These are phyloP conservation scores for Hortiboletus campestris DNA, from an alignment of 768 basidiomycete species.

Conservation along the genomic window DNA sequence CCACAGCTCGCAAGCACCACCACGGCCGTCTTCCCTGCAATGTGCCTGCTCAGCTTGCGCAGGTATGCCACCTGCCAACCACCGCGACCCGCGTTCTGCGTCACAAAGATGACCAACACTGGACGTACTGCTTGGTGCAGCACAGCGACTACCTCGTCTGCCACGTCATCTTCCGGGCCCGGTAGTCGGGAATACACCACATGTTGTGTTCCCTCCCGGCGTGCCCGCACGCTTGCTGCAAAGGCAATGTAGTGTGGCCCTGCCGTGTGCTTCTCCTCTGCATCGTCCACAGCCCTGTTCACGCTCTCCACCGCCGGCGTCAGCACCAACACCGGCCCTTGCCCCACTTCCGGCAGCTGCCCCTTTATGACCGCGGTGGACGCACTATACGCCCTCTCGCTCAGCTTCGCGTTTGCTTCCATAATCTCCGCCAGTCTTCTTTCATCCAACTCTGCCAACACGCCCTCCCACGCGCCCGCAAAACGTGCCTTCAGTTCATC, in stretches of 20 bases:
- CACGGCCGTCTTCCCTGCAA: slow-evolving; percentile 30
- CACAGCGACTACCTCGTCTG: slow-evolving; percentile 2
- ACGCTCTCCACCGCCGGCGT: slow-evolving; percentile 58
- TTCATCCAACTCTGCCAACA: slow-evolving; percentile 30
- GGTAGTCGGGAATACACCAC: slow-evolving; percentile 41
- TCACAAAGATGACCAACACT: slow-evolving; percentile 44
- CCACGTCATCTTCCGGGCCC: slow-evolving; percentile 1
- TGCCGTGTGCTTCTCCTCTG: slow-evolving; percentile 41
- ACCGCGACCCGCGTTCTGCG: slow-evolving; percentile 53
- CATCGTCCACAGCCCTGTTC: slow-evolving; percentile 62
- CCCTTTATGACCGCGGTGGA: slow-evolving; percentile 50
- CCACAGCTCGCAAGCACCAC: slow-evolving; percentile 59
- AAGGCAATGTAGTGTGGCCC: slow-evolving; percentile 55
- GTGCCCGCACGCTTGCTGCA: slow-evolving; percentile 37
- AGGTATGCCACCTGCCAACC: slow-evolving; percentile 52
- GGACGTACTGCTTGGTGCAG: neutral
- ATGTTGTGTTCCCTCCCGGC: slow-evolving; percentile 38
- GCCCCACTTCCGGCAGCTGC: slow-evolving; percentile 33
- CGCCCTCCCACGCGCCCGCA: slow-evolving; percentile 45
- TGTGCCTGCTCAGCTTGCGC: slow-evolving; percentile 22
- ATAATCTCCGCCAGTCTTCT: slow-evolving; percentile 32
- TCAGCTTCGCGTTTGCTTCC: slow-evolving; percentile 41
- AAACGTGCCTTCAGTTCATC: slow-evolving; percentile 49
- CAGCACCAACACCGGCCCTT: slow-evolving; percentile 41
- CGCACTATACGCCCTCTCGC: slow-evolving; percentile 44